Percentiles rank a stretch among this genome's conserved stretches.
Evolutionary conservation across 352 stramenopile genomes (phyloP).

Genomic region (Pythium brachiatum): DNA sequence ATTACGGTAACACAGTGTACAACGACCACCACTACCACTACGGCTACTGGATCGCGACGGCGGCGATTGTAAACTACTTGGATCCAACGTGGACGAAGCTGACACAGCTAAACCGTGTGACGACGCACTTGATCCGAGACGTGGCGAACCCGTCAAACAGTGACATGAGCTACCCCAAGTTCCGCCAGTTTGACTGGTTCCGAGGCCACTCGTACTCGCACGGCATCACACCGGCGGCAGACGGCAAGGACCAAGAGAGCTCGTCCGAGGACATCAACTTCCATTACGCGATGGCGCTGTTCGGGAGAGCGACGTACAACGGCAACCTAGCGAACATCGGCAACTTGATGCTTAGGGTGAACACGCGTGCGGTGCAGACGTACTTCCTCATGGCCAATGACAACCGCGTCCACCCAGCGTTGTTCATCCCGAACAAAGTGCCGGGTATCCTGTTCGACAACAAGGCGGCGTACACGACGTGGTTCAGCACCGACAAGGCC

Average conservation of each 20-base stretch:
- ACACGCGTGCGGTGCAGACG: slow-evolving; percentile 48
- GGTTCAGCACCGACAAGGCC: slow-evolving; percentile 55
- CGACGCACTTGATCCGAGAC: slow-evolving; percentile 45
- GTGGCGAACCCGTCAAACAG: slow-evolving; percentile 45
- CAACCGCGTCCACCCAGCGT: slow-evolving; percentile 45
- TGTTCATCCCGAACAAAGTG: slow-evolving; percentile 54
- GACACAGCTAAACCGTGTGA: slow-evolving; percentile 41
- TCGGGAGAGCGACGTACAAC: slow-evolving; percentile 45
- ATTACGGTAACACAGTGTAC: slow-evolving; percentile 72
- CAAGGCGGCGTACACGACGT: slow-evolving; percentile 61
- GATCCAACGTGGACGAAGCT: slow-evolving; percentile 46
- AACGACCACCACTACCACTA: slow-evolving; percentile 75
- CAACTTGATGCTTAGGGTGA: slow-evolving; percentile 52
- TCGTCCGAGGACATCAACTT: slow-evolving; percentile 73
- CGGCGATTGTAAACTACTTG: slow-evolving; percentile 51
- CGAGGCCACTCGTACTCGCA: slow-evolving; percentile 71
- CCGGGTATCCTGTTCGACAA: slow-evolving; percentile 80
- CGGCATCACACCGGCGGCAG: slow-evolving; percentile 50
- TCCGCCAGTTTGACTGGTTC: slow-evolving; percentile 67
- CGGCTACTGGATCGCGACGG: slow-evolving; percentile 57
- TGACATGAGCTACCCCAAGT: slow-evolving; percentile 52
- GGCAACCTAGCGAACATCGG: slow-evolving; percentile 28
- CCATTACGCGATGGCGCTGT: slow-evolving; percentile 38
- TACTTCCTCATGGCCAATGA: slow-evolving; percentile 59
- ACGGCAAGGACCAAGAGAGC: slow-evolving; percentile 74